These are phyloP conservation scores for Fusarium sp. DNA, from an alignment of 2,329 filamentous ascomycete species.

Conservation along the genomic window DNA sequence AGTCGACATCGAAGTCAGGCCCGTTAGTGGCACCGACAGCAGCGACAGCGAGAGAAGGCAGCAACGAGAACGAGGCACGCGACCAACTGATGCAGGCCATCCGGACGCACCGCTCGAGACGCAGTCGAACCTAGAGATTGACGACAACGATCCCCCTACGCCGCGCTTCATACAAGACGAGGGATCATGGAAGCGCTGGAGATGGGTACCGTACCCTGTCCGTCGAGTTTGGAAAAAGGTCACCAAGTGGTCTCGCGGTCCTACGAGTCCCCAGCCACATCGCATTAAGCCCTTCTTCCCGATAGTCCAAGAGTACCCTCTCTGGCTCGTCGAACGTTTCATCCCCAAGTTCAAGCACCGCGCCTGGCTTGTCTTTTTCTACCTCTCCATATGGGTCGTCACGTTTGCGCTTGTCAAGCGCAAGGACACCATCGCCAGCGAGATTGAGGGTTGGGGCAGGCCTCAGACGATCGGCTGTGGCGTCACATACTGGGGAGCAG, in stretches of 20 bases:
- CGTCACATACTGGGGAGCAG: slow-evolving; percentile 76
- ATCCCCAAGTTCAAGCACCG: slow-evolving; percentile 71
- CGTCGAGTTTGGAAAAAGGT: slow-evolving; percentile 59
- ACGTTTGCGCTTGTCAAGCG: slow-evolving; percentile 77
- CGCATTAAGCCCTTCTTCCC: slow-evolving; percentile 73
- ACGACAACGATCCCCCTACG: slow-evolving; percentile 58
- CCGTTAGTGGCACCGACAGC: slow-evolving; percentile 34
- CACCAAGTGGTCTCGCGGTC: slow-evolving; percentile 66
- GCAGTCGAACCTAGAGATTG: slow-evolving; percentile 58
- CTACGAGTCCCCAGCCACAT: slow-evolving; percentile 61
- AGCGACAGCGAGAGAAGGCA: slow-evolving; percentile 18
- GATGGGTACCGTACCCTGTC: slow-evolving; percentile 70
- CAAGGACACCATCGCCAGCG: slow-evolving; percentile 67
- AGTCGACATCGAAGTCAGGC: slow-evolving; percentile 43
- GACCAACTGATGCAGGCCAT: slow-evolving; percentile 46
- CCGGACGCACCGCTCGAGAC: slow-evolving; percentile 58
- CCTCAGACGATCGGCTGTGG: slow-evolving; percentile 76
- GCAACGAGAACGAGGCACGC: slow-evolving; percentile 15
- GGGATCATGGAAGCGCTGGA: slow-evolving; percentile 59
- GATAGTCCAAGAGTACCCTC: slow-evolving; percentile 73
- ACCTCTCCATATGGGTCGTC: slow-evolving; percentile 75
- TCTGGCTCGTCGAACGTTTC: slow-evolving; percentile 71
- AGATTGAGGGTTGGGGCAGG: slow-evolving; percentile 75
- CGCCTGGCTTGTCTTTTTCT: slow-evolving; percentile 67
- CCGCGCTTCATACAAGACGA: slow-evolving; percentile 72